Base-by-base conservation (phyloP, 192 early-diverging fungal species). In the Dimargaris verticillata region DNA sequence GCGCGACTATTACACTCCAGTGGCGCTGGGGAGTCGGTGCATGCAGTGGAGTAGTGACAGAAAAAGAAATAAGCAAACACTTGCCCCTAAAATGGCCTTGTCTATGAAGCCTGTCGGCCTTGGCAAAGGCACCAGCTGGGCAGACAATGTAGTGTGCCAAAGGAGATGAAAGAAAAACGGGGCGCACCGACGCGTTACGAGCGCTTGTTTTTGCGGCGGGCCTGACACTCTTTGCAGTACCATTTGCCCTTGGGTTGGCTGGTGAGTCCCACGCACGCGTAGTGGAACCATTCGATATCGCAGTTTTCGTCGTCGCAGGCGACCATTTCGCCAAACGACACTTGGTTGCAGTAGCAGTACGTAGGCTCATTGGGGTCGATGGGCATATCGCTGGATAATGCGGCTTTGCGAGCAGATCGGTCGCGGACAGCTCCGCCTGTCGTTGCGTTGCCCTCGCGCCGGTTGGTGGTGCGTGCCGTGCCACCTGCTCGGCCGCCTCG, bases 201-300 rank as follows among this genome's bases (percentile, higher is more conserved):
- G n/a, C n/a, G n/a, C n/a, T n/a, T n/a, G n/a, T 66, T 63, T 46
- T 76, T 76, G 64, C 66, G 67, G 47, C 68, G 70, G 43, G 63
- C 61, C 0, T 63, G 68, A 70, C 95, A 98, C 43, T 86, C 82
- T 22, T 78, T 77, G 66, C 95, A 99, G 74, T 85, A 99, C 95
- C 95, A 99, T 67, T 86, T 86, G 17, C 93, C 95, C 64, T 93
- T 89, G 15, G 89, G 89, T 42, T 83, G 89, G 17, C 78, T 82
- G 38, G 80, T 86, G 29, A 99, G 78, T 25, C 87, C 88, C 15
- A 94, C 95, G 63, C 95, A 99, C 0, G 77, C 82, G 61, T 91
- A 78, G 74, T 99, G 95, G 78, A 99, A 99, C 95, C 95, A 99
- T 74, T 99, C 93, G 62, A 90, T 85, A 50, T 87, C 84, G 69